Base-by-base conservation (phyloP, 2,329 filamentous ascomycete genomes). In the Knufia fluminis region DNA sequence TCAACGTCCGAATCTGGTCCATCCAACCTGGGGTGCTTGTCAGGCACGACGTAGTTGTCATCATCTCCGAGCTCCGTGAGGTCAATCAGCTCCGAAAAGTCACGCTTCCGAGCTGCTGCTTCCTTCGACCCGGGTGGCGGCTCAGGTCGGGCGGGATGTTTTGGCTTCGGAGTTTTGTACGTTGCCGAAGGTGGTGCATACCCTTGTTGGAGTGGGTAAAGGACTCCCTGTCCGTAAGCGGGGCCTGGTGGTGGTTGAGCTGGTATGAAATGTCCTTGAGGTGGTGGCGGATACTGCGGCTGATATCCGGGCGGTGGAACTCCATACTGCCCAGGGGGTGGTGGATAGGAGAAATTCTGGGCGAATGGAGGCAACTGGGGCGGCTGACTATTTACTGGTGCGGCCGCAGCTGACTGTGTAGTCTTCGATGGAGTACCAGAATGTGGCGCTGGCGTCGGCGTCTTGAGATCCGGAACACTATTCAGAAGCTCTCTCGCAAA, bases 31-130 rank as follows among this genome's bases (percentile, higher is more conserved):
- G 56, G 46, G 19, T 56, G 46, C 43, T 61, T 62, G 26, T 45
- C 46, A 10, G 64, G 68, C 4, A 61, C 52, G 46, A 64, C 60
- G 35, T 60, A 53, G 57, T 68, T 57, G 1, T 72, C 69, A 19
- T 78, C 73, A 33, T 73, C 72, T 14, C 70, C 70, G 16, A 73
- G 59, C 26, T 62, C 59, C 3, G 74, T 73, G 46, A 79, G 59
- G 57, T 79, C 76, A 4, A 79, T 66, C 36, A 80, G 62, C 23
- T 79, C 76, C 22, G 65, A 69, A 53, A 79, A 73, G 6, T 67
- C 71, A 19, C 75, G 68, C 58, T 79, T 80, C 22, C 73, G 66
- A n/a, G 77, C 75, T 47, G 70, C 70, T 57, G 76, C 72, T 58
- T 73, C 74, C 56, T 79, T 79, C 53, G 74, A 60, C 7, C 60